Percentiles rank a stretch among this genome's conserved stretches.
These are phyloP conservation scores for Penicillium sp. DNA, from an alignment of 2,329 filamentous ascomycete genomes.

Conservation along the genomic window DNA sequence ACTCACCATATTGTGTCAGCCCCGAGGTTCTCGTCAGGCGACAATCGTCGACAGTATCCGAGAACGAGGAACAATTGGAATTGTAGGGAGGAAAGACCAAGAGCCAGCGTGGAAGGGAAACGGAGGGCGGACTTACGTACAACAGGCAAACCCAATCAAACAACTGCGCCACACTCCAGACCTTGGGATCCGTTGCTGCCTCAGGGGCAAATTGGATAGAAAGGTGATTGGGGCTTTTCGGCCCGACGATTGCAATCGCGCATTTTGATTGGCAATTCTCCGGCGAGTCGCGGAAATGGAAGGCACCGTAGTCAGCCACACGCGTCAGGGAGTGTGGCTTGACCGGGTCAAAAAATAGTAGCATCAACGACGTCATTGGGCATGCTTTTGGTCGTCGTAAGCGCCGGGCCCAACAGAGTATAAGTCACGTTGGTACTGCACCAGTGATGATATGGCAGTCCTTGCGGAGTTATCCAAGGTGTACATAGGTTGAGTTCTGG, in stretches of 20 bases:
- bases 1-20: conserved; percentile 35
- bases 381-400: conserved; percentile 5
- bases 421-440: too few relatives aligned
- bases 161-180: conserved; percentile 21
- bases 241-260: background rate
- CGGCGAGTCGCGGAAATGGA: too few relatives aligned
- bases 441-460: too few relatives aligned
- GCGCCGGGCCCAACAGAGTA: background rate
- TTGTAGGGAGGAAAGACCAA: conserved; percentile 5
- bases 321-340: conserved; percentile 18
- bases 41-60: conserved; percentile 23
- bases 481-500: too few relatives aligned
- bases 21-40: conserved; percentile 27
- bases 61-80: conserved; percentile 8
- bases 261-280: background rate
- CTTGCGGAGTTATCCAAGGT: too few relatives aligned
- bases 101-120: conserved; percentile 7
- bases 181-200: conserved; percentile 13
- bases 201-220: conserved; percentile 18
- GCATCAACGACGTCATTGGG: conserved; percentile 25
- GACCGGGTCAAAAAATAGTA: conserved; percentile 20
- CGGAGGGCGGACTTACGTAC: conserved; percentile 22
- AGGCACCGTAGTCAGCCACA: too few relatives aligned
- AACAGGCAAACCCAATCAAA: conserved; percentile 21
- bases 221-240: background rate